Conservation (phyloP, 1,284 basidiomycete genomes). For the Ceratobasidium sp. region DNA sequence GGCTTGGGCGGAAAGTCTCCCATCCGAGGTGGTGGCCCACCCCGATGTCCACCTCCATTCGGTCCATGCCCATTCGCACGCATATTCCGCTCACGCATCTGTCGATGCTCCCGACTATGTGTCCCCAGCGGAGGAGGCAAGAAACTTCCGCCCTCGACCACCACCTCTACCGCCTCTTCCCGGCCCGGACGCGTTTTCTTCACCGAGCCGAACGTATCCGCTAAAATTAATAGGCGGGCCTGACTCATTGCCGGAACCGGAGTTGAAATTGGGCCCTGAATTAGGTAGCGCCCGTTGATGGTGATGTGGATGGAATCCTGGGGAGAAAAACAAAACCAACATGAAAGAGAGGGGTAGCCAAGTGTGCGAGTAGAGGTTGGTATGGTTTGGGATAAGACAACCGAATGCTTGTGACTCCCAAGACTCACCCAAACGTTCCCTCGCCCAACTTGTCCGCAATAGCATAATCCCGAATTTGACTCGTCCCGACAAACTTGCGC, state of each 20-base stretch:
- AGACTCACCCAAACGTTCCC: conserved; percentile 89
- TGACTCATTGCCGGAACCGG: neutral
- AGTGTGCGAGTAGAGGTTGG: neutral
- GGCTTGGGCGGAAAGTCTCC: conserved; percentile 1
- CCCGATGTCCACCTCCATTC: too few species aligned
- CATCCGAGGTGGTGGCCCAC: too few species aligned
- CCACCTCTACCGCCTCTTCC: neutral
- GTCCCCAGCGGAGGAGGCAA: conserved; percentile 24
- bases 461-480: conserved; percentile 80
- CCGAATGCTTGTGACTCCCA: conserved; percentile 45
- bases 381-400: too few species aligned
- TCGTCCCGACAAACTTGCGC: conserved; percentile 80
- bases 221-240: conserved; percentile 27
- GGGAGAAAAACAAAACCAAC: conserved; percentile 24
- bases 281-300: neutral
- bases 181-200: neutral
- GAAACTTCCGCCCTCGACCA: neutral
- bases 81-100: conserved; percentile 35
- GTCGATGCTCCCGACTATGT: conserved; percentile 31
- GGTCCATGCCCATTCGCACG: neutral
- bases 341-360: neutral
- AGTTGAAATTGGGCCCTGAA: neutral
- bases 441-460: conserved; percentile 89
- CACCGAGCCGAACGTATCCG: conserved; percentile 9
- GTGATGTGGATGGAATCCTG: neutral